Evolutionary conservation across 768 basidiomycete genomes (phyloP).

Genomic region (Hebeloma cylindrosporum): DNA sequence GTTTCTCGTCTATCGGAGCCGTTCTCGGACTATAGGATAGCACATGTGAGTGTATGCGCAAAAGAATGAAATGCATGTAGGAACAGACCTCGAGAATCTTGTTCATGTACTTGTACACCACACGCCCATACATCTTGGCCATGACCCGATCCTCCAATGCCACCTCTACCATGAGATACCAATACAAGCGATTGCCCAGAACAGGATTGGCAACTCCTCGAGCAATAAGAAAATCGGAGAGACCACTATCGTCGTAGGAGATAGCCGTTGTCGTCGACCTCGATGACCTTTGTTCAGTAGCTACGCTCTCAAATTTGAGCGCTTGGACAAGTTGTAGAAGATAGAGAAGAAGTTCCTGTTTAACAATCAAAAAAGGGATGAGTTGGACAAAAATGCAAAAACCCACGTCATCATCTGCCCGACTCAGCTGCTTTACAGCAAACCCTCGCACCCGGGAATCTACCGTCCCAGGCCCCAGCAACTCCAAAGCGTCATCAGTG

Average conservation of each 20-base stretch:
- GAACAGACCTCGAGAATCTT: conserved; percentile 76
- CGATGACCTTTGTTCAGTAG: conserved; percentile 74
- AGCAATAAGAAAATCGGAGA: conserved; percentile 88
- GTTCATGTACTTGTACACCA: conserved; percentile 88
- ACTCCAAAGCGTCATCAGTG: conserved; percentile 92
- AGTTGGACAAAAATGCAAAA: not conserved
- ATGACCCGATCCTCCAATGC: conserved; percentile 82
- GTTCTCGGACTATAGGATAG: conserved; percentile 53
- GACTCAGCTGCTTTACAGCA: conserved; percentile 85
- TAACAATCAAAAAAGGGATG: not conserved
- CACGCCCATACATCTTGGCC: conserved; percentile 91
- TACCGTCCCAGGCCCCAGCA: conserved; percentile 86
- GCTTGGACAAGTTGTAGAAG: conserved; percentile 96
- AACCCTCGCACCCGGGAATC: conserved; percentile 93
- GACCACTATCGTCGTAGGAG: conserved; percentile 88
- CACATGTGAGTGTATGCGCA: not conserved
- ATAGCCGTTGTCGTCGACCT: conserved; percentile 71
- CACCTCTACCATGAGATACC: conserved; percentile 98
- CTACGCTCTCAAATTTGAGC: conserved; percentile 89
- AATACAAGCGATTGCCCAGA: conserved; percentile 89
- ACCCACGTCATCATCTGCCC: conserved; percentile 92
- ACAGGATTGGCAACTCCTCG: conserved; percentile 82
- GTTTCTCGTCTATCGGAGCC: conserved; percentile 82
- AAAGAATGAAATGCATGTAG: not conserved
- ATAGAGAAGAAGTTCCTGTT: conserved; percentile 87